Base-by-base conservation (phyloP, 371 early-diverging fungal species). In the Fennellomyces sp. region DNA sequence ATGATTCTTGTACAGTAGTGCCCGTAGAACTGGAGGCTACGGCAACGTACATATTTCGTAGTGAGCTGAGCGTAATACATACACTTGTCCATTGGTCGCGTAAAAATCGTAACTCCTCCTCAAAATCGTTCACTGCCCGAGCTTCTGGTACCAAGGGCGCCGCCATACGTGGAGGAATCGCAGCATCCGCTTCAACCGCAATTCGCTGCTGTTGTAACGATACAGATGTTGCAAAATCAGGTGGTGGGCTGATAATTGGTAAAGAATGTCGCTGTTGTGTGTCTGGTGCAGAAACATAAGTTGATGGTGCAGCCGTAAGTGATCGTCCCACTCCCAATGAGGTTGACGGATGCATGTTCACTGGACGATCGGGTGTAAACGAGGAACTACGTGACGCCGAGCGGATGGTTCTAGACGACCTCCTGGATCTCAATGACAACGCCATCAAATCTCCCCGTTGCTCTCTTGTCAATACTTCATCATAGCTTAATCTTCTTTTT, bases 61-160 rank as follows among this genome's bases (percentile, higher is more conserved):
- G 30, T 3, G 63, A 63, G 35, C 45, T 41, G 17, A 56, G 52
- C 17, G 53, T 39, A 52, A 63, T 63, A 31, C 55, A 51, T 15
- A 63, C 38, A 38, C 23, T 25, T 3, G 45, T 57, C 56, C 63
- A 63, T 63, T 63, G 54, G 25, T 63, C 63, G 11, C 29, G 51
- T 10, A 63, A 33, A 31, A 50, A 63, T 0, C n/a, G 45, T 13
- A 63, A 17, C 11, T 63, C 57, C 8, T 30, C 51, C n/a, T 63
- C 57, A 8, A 41, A 26, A 7, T 26, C 26, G 25, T 28, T 15
- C 13, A 50, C 5, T 5, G 13, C n/a, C 15, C 8, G 51, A 48
- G 48, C 15, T 11, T 39, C 39, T 39, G 6, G 39, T 39, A 39
- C 39, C 39, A 39, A 13, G 13, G 5, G 12, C 13, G 17, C 17